Base-by-base conservation (phyloP, 306 rosid genomes). In the Medicago ruthenica region DNA sequence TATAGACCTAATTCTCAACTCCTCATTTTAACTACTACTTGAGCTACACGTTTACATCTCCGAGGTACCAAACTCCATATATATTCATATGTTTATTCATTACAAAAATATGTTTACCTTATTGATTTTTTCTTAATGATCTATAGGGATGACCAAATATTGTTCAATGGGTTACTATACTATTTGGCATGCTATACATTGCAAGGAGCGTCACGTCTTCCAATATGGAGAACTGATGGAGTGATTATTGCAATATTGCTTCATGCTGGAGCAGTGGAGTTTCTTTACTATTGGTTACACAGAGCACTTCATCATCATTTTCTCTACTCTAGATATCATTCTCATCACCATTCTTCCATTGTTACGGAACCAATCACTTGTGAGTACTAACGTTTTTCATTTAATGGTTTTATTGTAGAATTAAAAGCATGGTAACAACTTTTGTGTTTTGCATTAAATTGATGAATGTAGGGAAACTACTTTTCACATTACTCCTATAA, bases 281-380 rank as follows among this genome's bases (percentile, higher is more conserved):
- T 86, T 12, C 78, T 89, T 0, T 92, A 92, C 8, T 92, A 92
- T 44, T 92, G 97, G 97, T 50, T 92, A 3, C 97, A 89, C 20
- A 86, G 90, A 80, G 91, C 95, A 9, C 88, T 91, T 4, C 97
- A 91, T 47, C 97, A 91, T 15, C 95, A 91, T 54, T 91, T 47
- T 40, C 89, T 89, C 4, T 92, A 92, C 63, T 83, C 91, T 16
- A 82, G 97, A 47, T 92, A 92, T 44, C 97, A 89, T 37, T 92
- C 88, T 27, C 88, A 85, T 0, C 88, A 85, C 3, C 88, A 85
- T 8, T 85, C 86, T 1, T 85, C 88, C 31, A 36, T 85, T n/a
- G 88, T 74, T 48, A 85, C 86, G 0, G 88, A 85, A 54, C 88
- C 88, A 14, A 85, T 85, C 0, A 76, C 83, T 1, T 82, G 88